These are phyloP conservation scores for Fusarium sp. DNA, from an alignment of 2,329 filamentous ascomycete genomes.

Conservation along the genomic window DNA sequence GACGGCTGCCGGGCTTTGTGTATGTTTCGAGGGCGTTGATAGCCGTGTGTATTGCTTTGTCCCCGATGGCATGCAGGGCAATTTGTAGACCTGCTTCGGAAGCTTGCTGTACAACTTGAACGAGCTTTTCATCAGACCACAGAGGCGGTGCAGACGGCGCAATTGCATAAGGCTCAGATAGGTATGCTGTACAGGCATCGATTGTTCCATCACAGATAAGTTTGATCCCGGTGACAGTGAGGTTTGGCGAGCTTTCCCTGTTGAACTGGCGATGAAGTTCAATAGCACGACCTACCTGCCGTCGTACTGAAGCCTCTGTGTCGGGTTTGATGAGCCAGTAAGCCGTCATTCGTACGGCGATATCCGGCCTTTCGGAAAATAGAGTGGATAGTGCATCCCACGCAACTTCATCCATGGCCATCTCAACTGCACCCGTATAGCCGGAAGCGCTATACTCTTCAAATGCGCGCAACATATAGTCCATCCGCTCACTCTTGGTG, in stretches of 20 bases:
- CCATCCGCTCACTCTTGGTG: conserved; percentile 29
- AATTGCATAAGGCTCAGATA: conserved; percentile 63
- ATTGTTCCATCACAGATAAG: conserved; percentile 68
- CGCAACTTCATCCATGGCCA: conserved; percentile 66
- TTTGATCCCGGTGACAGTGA: conserved; percentile 63
- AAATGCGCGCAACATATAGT: too few species aligned
- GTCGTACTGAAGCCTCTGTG: conserved; percentile 40
- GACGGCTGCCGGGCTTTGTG: conserved; percentile 55
- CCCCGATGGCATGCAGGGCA: conserved; percentile 69
- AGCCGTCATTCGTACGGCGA: conserved; percentile 56
- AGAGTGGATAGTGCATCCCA: conserved; percentile 60
- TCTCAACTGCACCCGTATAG: conserved; percentile 64
- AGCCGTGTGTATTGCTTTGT: conserved; percentile 62
- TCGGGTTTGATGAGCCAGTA: conserved; percentile 64
- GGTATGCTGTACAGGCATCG: conserved; percentile 66
- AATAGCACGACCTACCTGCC: conserved; percentile 59
- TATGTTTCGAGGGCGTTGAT: conserved; percentile 59
- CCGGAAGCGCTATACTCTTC: conserved; percentile 58
- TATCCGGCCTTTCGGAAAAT: conserved; percentile 41
- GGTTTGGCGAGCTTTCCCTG: conserved; percentile 51
- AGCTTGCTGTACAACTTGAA: conserved; percentile 61
- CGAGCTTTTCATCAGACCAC: conserved; percentile 61
- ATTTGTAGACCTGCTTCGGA: conserved; percentile 62
- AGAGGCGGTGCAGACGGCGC: conserved; percentile 55
- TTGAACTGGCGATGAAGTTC: conserved; percentile 51